Evolutionary conservation across 2,329 filamentous ascomycete genomes (phyloP), one percentile per base, ranked within the genome.

Genomic region (Arthroderma sp.): DNA sequence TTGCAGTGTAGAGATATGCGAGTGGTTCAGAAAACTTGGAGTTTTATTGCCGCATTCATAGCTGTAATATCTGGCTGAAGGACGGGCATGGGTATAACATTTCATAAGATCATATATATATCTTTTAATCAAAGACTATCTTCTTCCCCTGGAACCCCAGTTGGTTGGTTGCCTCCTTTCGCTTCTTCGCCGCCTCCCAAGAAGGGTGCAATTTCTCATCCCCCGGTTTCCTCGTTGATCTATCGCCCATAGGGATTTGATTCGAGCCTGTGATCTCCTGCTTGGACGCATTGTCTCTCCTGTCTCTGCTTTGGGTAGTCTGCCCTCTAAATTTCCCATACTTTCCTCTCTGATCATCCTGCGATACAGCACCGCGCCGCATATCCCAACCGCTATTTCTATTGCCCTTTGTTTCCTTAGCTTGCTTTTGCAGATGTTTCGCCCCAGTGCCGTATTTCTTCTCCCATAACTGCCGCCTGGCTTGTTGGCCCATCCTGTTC

Each of bases 401-500:
- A 36, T 51, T 55, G 33, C 58, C 57, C 32, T 57, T 57, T 41
- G 58, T 52, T 38, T 58, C 55, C 34, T 57, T 44, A 32, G 56
- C 51, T 47, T 66, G 55, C 7, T 70, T 67, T 50, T 70, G 65
- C 3, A 80, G 40, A 54, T 81, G 77, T 46, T 78, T 79, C 1
- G 77, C 78, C 39, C 65, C 67, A 1, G 64, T 60, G 2, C 76
- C 76, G 49, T 65, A 79, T 53, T 80, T 81, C 59, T 76, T 72
- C 60, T 81, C 78, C 61, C 74, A 77, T 7, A 81, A 66, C 29
- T 71, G 67, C 42, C 75, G 75, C 32, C 78, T 69, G 7, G 75
- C 78, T 47, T 75, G 71, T 55, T 81, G 78, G 30, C 78, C 78
- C 52, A 76, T 72, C 9, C 78, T 65, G 55, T 81, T 81, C 58